Base-by-base conservation (phyloP, 2,329 filamentous ascomycete genomes). In the Claviceps arundinis region DNA sequence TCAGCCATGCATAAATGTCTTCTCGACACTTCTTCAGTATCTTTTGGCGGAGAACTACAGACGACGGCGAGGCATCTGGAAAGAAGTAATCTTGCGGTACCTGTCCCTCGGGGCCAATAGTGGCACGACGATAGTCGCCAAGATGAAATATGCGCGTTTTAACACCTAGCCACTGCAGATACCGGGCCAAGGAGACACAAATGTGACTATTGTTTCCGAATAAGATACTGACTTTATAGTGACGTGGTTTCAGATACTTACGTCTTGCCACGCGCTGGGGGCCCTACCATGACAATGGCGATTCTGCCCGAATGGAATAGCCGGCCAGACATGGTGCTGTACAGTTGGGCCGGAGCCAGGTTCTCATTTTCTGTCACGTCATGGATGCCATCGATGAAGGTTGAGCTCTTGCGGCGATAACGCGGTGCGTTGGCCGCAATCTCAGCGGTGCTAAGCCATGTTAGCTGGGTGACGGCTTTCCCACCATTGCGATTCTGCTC, bases 1-100 rank as follows among this genome's bases (percentile, higher is more conserved):
- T 94, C 45, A 98, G 73, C 75, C 95, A 98, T 52, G 86, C 84
- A 64, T 96, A 95, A 53, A 98, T 96, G 63, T 98, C 93, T 65
- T 97, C 90, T 54, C 93, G 83, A 60, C 93, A 98, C 66, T 94
- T 95, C 71, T 96, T 95, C 19, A 98, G 75, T 50, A 98, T 98
- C 73, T 96, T 96, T 68, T 97, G 93, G 37, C 93, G 83, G 48
- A 98, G 73, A 58, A 97, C 81, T n/a, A 97, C 87, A 1, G 93
- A 95, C 13, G 87, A 81, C 4, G 91, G 88, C 26, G 89, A 93
- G 30, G 94, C 91, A 64, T 97, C 90, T 26, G 95, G 85, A 65
- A 91, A 95, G 72, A 98, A 98, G 68, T 98, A 98, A 66, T 98
- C 93, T 57, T 95, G 88, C 1, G 93, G 94, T 16, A 98, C 86